A percentile compares a stretch with the other conserved stretches of the same genome.
phyloP scores from a whole-genome alignment of 805 yeast genomes.

The Jamesozyma hellenica region DNA sequence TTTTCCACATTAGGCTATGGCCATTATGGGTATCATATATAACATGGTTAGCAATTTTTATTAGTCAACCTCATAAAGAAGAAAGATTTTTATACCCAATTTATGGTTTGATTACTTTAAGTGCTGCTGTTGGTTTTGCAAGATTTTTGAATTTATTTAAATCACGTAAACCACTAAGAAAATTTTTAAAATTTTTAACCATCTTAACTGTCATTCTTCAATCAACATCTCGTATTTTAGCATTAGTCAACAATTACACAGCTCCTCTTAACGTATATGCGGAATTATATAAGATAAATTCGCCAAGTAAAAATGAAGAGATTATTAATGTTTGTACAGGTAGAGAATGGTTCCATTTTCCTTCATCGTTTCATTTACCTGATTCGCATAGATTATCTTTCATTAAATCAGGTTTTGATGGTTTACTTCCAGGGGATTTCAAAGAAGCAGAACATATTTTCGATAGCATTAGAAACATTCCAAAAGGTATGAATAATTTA shows the following conservation, averaged over 20 bases:
- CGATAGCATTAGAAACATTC: constrained; percentile 38
- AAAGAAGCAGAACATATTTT: constrained; percentile 33
- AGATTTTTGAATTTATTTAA: constrained; percentile 11
- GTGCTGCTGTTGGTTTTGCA: constrained; percentile 45
- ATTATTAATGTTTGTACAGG: constrained; percentile 69
- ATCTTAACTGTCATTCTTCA: constrained; percentile 12
- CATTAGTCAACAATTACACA: constrained; percentile 55
- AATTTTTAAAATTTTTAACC: constrained; percentile 10
- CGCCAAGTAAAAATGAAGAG: background rate
- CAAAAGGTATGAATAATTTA: constrained; percentile 63
- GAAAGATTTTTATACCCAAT: constrained; percentile 85
- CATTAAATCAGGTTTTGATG: constrained; percentile 70
- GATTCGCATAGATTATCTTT: constrained; percentile 54
- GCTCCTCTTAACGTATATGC: constrained; percentile 60
- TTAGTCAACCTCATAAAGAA: constrained; percentile 80
- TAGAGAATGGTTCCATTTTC: constrained; percentile 89
- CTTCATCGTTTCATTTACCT: constrained; percentile 76
- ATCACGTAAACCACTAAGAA: constrained; percentile 5
- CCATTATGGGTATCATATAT: constrained; percentile 40
- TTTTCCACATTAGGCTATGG: constrained; percentile 20
- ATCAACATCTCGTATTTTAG: constrained; percentile 45
- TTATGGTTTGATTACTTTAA: constrained; percentile 56
- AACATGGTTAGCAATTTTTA: constrained; percentile 61
- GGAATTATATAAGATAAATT: constrained; percentile 14
- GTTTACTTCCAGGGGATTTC: constrained; percentile 83